Percentiles rank a stretch among this genome's conserved stretches.
Conservation (phyloP, 2,329 filamentous ascomycete species). For the Trichophyton verrucosum region DNA sequence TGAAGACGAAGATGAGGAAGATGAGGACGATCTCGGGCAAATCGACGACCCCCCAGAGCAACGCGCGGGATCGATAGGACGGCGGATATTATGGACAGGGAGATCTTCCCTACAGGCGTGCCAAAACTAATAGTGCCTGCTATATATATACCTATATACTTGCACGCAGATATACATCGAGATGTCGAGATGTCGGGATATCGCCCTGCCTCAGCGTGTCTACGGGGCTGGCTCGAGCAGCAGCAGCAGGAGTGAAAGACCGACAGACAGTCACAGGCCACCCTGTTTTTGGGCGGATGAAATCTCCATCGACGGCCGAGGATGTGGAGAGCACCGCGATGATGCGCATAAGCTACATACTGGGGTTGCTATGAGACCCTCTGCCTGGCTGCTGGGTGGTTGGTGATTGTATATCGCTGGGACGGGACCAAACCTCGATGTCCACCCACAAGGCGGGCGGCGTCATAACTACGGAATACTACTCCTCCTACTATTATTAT, state of each 20-base stretch:
- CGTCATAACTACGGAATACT: neutral
- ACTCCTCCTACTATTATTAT: too few relatives aligned
- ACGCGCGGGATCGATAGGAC: neutral
- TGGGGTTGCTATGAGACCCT: neutral
- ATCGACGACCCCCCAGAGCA: neutral
- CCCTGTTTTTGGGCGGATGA: neutral
- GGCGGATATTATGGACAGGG: slow-evolving; percentile 1
- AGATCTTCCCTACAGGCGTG: neutral
- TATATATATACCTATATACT: neutral
- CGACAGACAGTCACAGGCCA: neutral
- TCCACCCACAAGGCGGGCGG: neutral
- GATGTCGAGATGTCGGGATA: too few relatives aligned
- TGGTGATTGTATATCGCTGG: too few relatives aligned
- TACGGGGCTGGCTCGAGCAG: neutral
- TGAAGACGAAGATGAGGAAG: neutral
- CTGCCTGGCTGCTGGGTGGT: too few relatives aligned
- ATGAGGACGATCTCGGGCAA: neutral
- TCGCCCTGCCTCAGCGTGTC: neutral
- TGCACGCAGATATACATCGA: too few relatives aligned
- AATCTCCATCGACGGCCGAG: neutral
- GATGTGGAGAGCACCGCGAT: neutral
- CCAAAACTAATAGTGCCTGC: neutral
- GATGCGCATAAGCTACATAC: neutral
- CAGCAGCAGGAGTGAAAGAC: neutral
- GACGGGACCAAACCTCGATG: neutral